Base-by-base conservation (phyloP, 2,329 filamentous ascomycete genomes). In the Hypoxylon sp. region DNA sequence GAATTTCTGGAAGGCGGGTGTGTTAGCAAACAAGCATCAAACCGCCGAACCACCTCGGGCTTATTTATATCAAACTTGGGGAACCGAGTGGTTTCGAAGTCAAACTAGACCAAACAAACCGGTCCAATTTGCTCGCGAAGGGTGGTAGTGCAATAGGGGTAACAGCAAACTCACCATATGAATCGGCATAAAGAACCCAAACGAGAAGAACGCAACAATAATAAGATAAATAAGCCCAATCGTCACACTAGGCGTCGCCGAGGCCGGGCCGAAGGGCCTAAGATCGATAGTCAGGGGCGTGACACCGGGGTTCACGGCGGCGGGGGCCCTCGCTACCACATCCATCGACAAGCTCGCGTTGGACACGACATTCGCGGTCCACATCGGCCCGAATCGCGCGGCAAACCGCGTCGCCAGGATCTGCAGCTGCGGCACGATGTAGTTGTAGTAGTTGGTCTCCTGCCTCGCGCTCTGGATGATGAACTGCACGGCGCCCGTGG, bases 191-290 rank as follows among this genome's bases (percentile, higher is more conserved):
- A 90, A 87, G 78, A 90, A 90, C 0, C 84, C 81, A 75, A 88
- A 90, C 27, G 83, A 87, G 79, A 90, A 90, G 78, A 90, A 90
- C 0, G 87, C 86, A 41, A 90, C 81, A 71, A 91, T 90, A 71
- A 91, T 90, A 1, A 90, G 78, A 72, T 90, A 90, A 70, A 91
- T 90, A 27, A 90, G 77, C 0, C 88, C 88, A 56, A 90, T 88
- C 1, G 82, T 85, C 2, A 90, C 84, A 0, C 87, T 82, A 0
- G 88, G 88, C 1, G 84, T 86, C 0, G 83, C 79, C 1, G 81
- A 81, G 5, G 84, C 80, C 0, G 87, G 87, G 14, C 74, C 77
- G 73, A 90, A 90, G 0, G 88, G 88, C 2, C 88, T 81, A 3
- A 91, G 79, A 61, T 90, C 88, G 74, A 84, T 72, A 29, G 67